phyloP scores from a whole-genome alignment of 345 rosid genomes.

The Camelina hispida region DNA sequence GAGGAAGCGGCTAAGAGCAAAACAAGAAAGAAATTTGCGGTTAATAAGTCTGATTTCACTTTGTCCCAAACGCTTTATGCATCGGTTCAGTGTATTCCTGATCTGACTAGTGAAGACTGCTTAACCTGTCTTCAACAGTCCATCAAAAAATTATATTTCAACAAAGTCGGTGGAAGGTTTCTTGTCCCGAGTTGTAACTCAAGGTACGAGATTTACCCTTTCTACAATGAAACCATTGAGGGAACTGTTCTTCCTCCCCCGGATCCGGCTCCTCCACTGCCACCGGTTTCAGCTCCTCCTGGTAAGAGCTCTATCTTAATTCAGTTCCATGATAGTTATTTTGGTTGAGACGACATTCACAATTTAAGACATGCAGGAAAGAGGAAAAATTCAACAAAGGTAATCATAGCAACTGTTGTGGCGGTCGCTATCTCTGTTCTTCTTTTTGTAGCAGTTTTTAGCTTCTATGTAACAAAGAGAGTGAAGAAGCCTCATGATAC shows the following conservation, averaged over 20 bases:
- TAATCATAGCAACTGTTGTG: slow-evolving; percentile 43
- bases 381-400: slow-evolving; percentile 1
- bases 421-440: slow-evolving; percentile 17
- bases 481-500: not conserved
- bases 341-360: no score
- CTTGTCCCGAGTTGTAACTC: slow-evolving; percentile 50
- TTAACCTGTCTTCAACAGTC: slow-evolving; percentile 35
- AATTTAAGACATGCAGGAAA: slow-evolving; percentile 34
- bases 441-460: slow-evolving; percentile 25
- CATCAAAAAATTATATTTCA: not conserved
- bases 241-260: slow-evolving; percentile 13
- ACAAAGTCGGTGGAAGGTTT: slow-evolving; percentile 52
- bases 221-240: slow-evolving; percentile 29
- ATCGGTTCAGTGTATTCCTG: slow-evolving; percentile 56
- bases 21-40: slow-evolving; percentile 23
- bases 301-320: not conserved
- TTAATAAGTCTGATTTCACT: slow-evolving; percentile 14
- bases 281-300: slow-evolving; percentile 1
- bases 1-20: slow-evolving; percentile 30
- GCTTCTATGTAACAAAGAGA: not conserved
- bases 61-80: slow-evolving; percentile 36
- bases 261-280: slow-evolving; percentile 14
- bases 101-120: slow-evolving; percentile 41
- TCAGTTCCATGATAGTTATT: no score
- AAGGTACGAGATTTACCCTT: slow-evolving; percentile 56